Evolutionary conservation across 257 asterid genomes (phyloP), one percentile per base, ranked within the genome.

Genomic region (Osmanthus fragrans): DNA sequence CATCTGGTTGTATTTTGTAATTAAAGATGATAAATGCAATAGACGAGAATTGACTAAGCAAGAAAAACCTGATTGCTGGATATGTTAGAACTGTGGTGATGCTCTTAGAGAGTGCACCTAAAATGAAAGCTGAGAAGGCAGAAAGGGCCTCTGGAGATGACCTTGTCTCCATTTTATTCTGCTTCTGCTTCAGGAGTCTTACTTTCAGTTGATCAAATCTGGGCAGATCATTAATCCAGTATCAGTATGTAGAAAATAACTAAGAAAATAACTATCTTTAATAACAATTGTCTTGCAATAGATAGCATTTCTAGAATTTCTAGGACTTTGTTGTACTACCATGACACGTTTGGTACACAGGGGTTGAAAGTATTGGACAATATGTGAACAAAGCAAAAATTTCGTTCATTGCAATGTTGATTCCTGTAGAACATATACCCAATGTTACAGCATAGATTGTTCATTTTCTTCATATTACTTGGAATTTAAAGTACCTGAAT

Each of bases 141-240:
- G 97, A 92, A 58, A 92, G 97, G 77, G 89, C 87, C 81, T 85
- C 91, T 70, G 90, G 90, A 70, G 90, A 80, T 33, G 92, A 84
- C 40, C 84, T 83, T 39, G n/a, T 54, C 85, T 29, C 80, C 68
- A n/a, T 75, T 80, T 71, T 81, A 79, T 77, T 81, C 82, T 54
- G 67, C 80, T 87, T 83, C 72, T 73, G 84, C 88, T 82, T 87
- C 75, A 94, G 75, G 39, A 92, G 80, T 77, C 89, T 84, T 69
- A 81, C 87, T 79, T 94, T 94, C 23, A 94, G 80, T 81, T 92
- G 97, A 89, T 94, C 98, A 73, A 94, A 94, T 64, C 98, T 94
- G 91, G 33, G 68, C 85, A 85, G 40, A 56, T 21, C 47, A 64
- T 34, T 64, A 78, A 1, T 75, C 75, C 33, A 9, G 33, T 3